Percentiles rank a stretch among this genome's conserved stretches.
Evolutionary conservation across 495 filamentous ascomycete species (phyloP).

Genomic region (Podospora conica): DNA sequence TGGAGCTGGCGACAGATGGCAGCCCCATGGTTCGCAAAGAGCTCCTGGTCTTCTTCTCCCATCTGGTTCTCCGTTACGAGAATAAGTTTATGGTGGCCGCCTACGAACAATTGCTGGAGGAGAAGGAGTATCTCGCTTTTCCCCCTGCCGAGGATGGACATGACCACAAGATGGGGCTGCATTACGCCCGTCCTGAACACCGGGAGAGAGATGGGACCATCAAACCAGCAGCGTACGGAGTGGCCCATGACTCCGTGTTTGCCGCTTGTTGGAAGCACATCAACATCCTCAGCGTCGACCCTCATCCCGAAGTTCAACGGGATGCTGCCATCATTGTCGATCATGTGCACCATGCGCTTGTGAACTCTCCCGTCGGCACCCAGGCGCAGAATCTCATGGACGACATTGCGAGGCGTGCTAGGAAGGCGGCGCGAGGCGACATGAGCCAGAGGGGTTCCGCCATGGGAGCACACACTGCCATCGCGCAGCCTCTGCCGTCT

Average conservation of each 20-base stretch:
- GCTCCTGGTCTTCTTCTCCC: conserved; percentile 85
- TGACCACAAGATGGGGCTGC: conserved; percentile 51
- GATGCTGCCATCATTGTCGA: conserved; percentile 78
- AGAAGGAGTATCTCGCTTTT: conserved; percentile 58
- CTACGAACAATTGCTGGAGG: conserved; percentile 83
- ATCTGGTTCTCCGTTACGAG: conserved; percentile 85
- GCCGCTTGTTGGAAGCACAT: conserved; percentile 91
- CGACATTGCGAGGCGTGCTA: conserved; percentile 54
- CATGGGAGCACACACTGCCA: conserved; percentile 33
- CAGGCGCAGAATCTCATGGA: conserved; percentile 67
- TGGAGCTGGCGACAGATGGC: conserved; percentile 85
- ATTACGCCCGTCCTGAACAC: conserved; percentile 45
- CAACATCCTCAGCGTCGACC: conserved; percentile 83
- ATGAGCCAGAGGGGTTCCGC: conserved; percentile 40
- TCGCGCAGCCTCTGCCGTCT: conserved; percentile 36
- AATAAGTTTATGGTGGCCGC: conserved; percentile 87
- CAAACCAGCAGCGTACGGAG: conserved; percentile 41
- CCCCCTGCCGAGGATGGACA: conserved; percentile 46
- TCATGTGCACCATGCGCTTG: conserved; percentile 67
- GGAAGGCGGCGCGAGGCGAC: conserved; percentile 48
- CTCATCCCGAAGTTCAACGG: conserved; percentile 86
- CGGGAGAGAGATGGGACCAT: conserved; percentile 46
- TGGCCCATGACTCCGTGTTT: conserved; percentile 84
- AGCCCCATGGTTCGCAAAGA: conserved; percentile 91
- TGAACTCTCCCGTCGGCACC: conserved; percentile 67